phyloP scores from a whole-genome alignment of 495 filamentous ascomycete genomes.

The Penicillium samsonianum region DNA sequence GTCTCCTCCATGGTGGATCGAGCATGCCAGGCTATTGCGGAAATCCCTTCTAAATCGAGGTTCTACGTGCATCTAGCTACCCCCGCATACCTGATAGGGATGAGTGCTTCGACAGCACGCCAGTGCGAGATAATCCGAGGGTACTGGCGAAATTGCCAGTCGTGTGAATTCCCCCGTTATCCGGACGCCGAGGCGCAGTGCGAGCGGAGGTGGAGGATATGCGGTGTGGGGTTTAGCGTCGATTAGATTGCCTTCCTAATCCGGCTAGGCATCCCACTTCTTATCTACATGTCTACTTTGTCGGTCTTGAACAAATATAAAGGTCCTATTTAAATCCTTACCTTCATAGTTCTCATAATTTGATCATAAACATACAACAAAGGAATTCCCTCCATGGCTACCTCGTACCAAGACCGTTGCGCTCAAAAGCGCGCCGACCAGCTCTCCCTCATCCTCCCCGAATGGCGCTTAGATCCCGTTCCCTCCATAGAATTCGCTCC shows the following conservation, averaged over 20 bases:
- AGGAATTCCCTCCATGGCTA: constrained; percentile 1
- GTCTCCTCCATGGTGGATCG: constrained; percentile 28
- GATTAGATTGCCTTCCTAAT: constrained; percentile 27
- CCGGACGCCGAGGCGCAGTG: constrained; percentile 34
- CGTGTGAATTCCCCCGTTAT: constrained; percentile 33
- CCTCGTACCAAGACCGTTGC: constrained; percentile 29
- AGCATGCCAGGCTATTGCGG: constrained; percentile 26
- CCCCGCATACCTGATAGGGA: constrained; percentile 28
- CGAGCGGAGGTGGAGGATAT: constrained; percentile 27
- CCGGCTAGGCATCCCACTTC: constrained; percentile 22
- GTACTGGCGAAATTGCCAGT: constrained; percentile 34
- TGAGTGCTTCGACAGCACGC: constrained; percentile 20
- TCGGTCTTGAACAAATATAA: constrained; percentile 11
- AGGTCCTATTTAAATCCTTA: not conserved
- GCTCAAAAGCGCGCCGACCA: constrained; percentile 33
- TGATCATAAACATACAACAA: not conserved
- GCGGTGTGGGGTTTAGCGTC: constrained; percentile 4
- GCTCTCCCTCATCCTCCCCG: constrained; percentile 33
- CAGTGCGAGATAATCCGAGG: constrained; percentile 31
- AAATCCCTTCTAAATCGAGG: constrained; percentile 24
- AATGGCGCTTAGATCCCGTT: constrained; percentile 34
- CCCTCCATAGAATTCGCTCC: constrained; percentile 26
- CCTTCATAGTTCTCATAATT: not conserved
- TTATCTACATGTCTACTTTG: constrained; percentile 19
- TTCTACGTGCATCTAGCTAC: constrained; percentile 36